A percentile compares a stretch with the other conserved stretches of the same genome.
Evolutionary conservation across 2,329 filamentous ascomycete species (phyloP).

Genomic region (Claviceps monticola): DNA sequence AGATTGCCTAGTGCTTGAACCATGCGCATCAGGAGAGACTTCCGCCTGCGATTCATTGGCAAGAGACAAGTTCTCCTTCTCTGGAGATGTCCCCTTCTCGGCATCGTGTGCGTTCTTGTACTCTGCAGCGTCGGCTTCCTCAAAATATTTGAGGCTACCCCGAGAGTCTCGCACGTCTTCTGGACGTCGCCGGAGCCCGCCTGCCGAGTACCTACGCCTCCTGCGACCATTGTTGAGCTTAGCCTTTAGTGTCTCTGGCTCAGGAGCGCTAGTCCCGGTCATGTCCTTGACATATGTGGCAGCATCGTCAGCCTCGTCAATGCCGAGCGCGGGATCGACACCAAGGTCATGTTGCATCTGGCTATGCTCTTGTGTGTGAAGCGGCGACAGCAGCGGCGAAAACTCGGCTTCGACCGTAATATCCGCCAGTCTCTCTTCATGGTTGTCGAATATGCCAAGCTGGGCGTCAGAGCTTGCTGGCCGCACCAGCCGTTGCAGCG

Average conservation of each 20-base stretch:
- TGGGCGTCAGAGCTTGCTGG: slow-evolving; percentile 31
- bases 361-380: neutral
- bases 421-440: neutral
- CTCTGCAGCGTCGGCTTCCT: slow-evolving; percentile 73
- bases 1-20: neutral
- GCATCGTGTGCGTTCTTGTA: slow-evolving; percentile 35
- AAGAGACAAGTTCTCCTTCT: neutral
- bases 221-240: slow-evolving; percentile 27
- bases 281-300: slow-evolving; percentile 35
- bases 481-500: slow-evolving; percentile 30
- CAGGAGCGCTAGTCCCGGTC: slow-evolving; percentile 50
- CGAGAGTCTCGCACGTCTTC: slow-evolving; percentile 55
- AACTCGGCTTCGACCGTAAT: neutral
- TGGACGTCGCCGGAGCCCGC: slow-evolving; percentile 62
- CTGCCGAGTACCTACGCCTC: slow-evolving; percentile 73
- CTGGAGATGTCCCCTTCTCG: neutral
- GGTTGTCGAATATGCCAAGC: slow-evolving; percentile 10
- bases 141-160: slow-evolving; percentile 78
- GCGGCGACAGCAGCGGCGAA: neutral
- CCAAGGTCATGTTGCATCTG: slow-evolving; percentile 18
- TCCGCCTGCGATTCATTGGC: neutral
- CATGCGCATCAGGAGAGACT: neutral
- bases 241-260: slow-evolving; percentile 40
- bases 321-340: slow-evolving; percentile 13
- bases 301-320: slow-evolving; percentile 21